phyloP scores from a whole-genome alignment of 1,284 basidiomycete genomes.

The Coniophora puteana region DNA sequence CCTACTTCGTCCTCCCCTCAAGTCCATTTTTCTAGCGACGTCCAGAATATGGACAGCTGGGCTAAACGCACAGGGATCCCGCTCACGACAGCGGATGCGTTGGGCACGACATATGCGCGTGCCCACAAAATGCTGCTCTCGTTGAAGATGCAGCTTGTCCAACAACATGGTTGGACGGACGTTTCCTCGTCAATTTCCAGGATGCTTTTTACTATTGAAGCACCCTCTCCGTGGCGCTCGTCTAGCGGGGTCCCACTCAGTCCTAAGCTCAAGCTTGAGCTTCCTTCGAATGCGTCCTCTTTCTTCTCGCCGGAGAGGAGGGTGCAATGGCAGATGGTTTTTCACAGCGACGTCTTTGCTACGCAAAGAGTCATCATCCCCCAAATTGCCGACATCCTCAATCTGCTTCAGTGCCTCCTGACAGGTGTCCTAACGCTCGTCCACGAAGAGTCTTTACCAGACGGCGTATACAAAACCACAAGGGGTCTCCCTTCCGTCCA shows the following conservation, averaged over 20 bases:
- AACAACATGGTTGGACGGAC: slow-evolving; percentile 66
- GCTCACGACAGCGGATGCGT: slow-evolving; percentile 72
- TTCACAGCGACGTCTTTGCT: slow-evolving; percentile 78
- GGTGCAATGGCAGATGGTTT: slow-evolving; percentile 85
- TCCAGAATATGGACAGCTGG: slow-evolving; percentile 78
- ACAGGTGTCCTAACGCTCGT: slow-evolving; percentile 75
- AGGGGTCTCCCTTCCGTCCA: slow-evolving; percentile 72
- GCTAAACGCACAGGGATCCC: slow-evolving; percentile 72
- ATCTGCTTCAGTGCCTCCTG: slow-evolving; percentile 74
- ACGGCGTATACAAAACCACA: slow-evolving; percentile 66
- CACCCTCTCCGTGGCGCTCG: slow-evolving; percentile 71
- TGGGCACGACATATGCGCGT: slow-evolving; percentile 73
- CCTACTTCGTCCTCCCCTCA: slow-evolving; percentile 42
- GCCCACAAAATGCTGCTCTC: slow-evolving; percentile 69
- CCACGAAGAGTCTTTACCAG: slow-evolving; percentile 65
- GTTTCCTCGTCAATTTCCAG: slow-evolving; percentile 54
- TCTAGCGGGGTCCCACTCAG: slow-evolving; percentile 69
- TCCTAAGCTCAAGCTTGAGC: slow-evolving; percentile 65
- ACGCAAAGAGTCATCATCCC: slow-evolving; percentile 72
- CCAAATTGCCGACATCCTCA: slow-evolving; percentile 73
- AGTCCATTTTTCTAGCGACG: slow-evolving; percentile 72
- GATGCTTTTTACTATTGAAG: slow-evolving; percentile 75
- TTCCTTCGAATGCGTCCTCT: slow-evolving; percentile 72
- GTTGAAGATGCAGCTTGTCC: slow-evolving; percentile 58
- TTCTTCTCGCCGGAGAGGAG: slow-evolving; percentile 80